phyloP scores from a whole-genome alignment of 2,329 filamentous ascomycete genomes.

The Trichoderma guizhouense region DNA sequence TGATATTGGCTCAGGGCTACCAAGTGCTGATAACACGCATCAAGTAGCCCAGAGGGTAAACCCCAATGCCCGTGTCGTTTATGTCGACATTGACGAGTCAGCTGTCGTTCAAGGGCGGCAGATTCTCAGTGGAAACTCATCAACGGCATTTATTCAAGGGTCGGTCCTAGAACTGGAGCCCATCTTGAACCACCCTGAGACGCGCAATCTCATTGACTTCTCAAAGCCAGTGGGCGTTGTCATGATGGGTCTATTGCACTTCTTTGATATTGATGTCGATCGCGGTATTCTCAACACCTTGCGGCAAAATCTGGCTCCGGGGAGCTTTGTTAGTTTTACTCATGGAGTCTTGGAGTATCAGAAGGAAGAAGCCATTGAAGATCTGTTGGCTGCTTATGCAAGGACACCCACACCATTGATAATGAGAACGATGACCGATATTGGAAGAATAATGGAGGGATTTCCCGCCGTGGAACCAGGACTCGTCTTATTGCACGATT shows the following conservation, averaged over 20 bases:
- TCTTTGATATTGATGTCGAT: background rate
- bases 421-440: background rate
- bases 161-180: background rate
- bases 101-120: background rate
- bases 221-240: conserved; percentile 8
- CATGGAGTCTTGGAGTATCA: background rate
- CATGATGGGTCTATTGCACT: conserved; percentile 9
- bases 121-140: background rate
- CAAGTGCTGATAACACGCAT: conserved; percentile 11
- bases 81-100: background rate
- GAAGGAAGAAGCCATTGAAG: background rate
- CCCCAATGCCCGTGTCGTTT: background rate
- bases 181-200: conserved; percentile 1
- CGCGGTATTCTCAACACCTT: background rate
- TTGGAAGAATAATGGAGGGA: background rate
- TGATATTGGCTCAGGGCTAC: background rate
- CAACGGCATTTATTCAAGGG: conserved; percentile 6
- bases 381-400: background rate
- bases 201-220: conserved; percentile 10
- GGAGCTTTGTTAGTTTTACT: background rate
- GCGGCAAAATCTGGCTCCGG: background rate
- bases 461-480: background rate
- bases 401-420: background rate
- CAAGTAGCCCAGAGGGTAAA: conserved; percentile 5
- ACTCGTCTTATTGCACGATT: background rate